Evolutionary conservation across 257 asterid species (phyloP), one percentile per base, ranked within the genome.

Genomic region (Asclepias syriaca): DNA sequence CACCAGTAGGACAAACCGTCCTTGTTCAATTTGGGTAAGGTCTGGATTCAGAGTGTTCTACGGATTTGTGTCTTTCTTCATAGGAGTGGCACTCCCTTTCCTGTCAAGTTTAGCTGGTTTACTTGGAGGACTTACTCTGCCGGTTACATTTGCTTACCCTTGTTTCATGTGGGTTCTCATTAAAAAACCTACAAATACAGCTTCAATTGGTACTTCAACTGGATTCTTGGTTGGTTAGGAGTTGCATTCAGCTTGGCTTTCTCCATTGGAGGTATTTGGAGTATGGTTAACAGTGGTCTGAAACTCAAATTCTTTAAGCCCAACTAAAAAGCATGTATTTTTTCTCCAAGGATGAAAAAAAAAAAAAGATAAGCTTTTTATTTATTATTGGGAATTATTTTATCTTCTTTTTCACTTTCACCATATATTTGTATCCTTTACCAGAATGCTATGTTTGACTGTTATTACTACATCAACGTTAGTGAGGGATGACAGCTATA

Each of bases 81-180:
- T 95, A 8, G 99, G 99, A 11, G 99, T 95, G 18, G 99, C 99
- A 0, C 90, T 95, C 24, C 99, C 99, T 0, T 95, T 95, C 84
- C 74, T 95, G 74, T 92, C 99, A 6, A 92, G 99, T 83, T 88
- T 95, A 10, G 99, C 99, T 0, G 99, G 99, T 4, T 78, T 95
- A 74, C 80, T 92, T 14, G 98, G 98, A 51, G 99, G 99, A 45
- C 93, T 95, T 14, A 95, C 99, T 8, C 92, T 95, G 3, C 99
- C 99, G 0, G 99, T 92, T n/a, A 95, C 99, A 2, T 95, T 95
- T 21, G 99, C 99, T 0, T 95, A 95, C 86, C 99, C 99, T 24
- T 92, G 98, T 84, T 95, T 95, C 87, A 95, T 92, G 98, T 95
- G 98, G 99, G 87, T 83, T 58, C 96, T 92, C 27, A 88, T 95